These are phyloP conservation scores for Diaporthe eres DNA, from an alignment of 2,329 filamentous ascomycete species.

Conservation along the genomic window DNA sequence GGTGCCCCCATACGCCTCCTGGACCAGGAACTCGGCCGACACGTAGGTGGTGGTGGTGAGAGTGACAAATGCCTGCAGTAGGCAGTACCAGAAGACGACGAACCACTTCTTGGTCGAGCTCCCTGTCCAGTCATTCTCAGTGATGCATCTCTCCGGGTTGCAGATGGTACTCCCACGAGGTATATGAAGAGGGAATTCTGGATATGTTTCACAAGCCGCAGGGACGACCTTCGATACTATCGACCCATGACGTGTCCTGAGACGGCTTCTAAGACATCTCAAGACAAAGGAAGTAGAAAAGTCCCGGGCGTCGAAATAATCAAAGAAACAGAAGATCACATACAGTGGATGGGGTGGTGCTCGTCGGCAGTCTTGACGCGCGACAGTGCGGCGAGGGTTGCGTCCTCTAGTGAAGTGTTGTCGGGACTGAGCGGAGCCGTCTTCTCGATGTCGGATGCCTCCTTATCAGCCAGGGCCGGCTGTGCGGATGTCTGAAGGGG, in stretches of 20 bases:
- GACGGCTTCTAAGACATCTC: background rate
- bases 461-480: slow-evolving; percentile 23
- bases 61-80: slow-evolving; percentile 55
- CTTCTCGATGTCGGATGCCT: slow-evolving; percentile 38
- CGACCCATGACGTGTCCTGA: background rate
- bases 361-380: slow-evolving; percentile 46
- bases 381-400: slow-evolving; percentile 47
- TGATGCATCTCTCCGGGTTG: background rate
- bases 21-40: slow-evolving; percentile 54
- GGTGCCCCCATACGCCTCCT: slow-evolving; percentile 54
- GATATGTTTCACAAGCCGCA: background rate
- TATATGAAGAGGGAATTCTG: no score
- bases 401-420: slow-evolving; percentile 42
- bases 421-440: slow-evolving; percentile 26
- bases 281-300: background rate
- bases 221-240: background rate
- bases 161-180: background rate
- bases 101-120: slow-evolving; percentile 49
- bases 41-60: slow-evolving; percentile 57
- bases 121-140: slow-evolving; percentile 31
- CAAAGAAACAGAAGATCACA: background rate
- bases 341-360: slow-evolving; percentile 49
- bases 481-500: slow-evolving; percentile 6
- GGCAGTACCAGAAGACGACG: slow-evolving; percentile 48
- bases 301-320: background rate